Conservation (phyloP, 1,284 basidiomycete species). For the Cystobasidiaceae sp. region DNA sequence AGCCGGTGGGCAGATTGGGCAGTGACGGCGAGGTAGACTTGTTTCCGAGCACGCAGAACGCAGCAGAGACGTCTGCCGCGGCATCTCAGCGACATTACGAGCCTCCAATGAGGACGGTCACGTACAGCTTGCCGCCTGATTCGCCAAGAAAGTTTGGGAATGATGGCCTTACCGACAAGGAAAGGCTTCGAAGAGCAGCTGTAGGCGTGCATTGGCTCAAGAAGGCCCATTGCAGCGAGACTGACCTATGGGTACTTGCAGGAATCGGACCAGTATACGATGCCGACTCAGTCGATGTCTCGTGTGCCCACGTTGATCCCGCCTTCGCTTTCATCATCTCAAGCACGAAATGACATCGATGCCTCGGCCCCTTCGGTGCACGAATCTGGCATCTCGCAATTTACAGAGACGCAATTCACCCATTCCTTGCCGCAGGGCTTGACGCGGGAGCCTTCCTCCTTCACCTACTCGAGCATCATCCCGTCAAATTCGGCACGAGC, state of each 20-base stretch:
- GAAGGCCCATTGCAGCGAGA: no score
- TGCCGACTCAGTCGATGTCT: neutral
- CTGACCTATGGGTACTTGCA: no score
- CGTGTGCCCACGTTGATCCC: neutral
- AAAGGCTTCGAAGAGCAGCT: neutral
- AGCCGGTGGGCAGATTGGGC: neutral
- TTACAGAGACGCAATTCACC: neutral
- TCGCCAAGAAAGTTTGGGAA: neutral
- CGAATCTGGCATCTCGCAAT: neutral
- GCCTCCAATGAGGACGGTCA: neutral
- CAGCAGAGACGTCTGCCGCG: neutral
- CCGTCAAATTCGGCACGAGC: neutral
- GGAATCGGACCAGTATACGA: neutral
- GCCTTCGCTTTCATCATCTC: neutral
- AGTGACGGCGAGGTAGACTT: neutral
- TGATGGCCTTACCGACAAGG: neutral
- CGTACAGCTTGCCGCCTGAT: neutral
- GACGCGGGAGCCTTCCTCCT: neutral
- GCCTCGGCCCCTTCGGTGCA: neutral
- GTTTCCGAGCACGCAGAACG: neutral
- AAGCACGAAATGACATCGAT: neutral
- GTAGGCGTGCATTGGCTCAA: neutral
- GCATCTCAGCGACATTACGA: neutral
- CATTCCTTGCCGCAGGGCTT: neutral
- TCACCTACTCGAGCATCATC: neutral